Conservation (phyloP, 2,329 filamentous ascomycete genomes). For the Elsinoe australis region DNA sequence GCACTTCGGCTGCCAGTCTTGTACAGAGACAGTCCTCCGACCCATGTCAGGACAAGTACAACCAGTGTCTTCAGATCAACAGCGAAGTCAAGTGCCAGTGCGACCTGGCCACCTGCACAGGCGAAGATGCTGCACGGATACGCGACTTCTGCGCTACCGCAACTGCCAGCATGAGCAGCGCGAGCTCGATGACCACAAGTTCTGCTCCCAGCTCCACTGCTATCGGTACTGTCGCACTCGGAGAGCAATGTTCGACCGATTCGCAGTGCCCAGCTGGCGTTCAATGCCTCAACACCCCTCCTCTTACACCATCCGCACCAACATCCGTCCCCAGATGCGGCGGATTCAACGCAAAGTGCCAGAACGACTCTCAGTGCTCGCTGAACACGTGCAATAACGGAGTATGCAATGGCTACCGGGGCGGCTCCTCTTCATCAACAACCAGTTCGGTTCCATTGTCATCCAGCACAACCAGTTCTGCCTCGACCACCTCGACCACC, state of each 20-base stretch:
- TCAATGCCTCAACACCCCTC: constrained; percentile 22
- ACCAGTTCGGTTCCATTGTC: no score
- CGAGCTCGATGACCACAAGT: not conserved
- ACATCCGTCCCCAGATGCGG: constrained; percentile 21
- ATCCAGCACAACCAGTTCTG: no score
- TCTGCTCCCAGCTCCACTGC: not conserved
- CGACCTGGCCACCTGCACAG: constrained; percentile 4
- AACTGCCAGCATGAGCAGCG: not conserved
- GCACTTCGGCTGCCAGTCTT: not conserved
- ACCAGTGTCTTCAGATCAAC: not conserved
- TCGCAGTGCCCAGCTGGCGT: constrained; percentile 14
- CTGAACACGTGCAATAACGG: constrained; percentile 24
- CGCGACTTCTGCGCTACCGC: constrained; percentile 3
- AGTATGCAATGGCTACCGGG: constrained; percentile 23
- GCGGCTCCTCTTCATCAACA: not conserved
- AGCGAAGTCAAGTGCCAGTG: not conserved
- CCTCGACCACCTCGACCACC: no score
- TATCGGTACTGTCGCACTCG: not conserved
- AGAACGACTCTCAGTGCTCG: constrained; percentile 22
- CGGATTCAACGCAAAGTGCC: constrained; percentile 25
- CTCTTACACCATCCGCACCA: constrained; percentile 4
- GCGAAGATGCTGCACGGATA: not conserved
- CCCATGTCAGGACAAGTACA: not conserved
- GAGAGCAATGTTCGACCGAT: not conserved
- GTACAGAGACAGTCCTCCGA: not conserved